A percentile compares a stretch with the other conserved stretches of the same genome.
phyloP scores from a whole-genome alignment of 2,329 filamentous ascomycete genomes.

The Colletotrichum sp. region DNA sequence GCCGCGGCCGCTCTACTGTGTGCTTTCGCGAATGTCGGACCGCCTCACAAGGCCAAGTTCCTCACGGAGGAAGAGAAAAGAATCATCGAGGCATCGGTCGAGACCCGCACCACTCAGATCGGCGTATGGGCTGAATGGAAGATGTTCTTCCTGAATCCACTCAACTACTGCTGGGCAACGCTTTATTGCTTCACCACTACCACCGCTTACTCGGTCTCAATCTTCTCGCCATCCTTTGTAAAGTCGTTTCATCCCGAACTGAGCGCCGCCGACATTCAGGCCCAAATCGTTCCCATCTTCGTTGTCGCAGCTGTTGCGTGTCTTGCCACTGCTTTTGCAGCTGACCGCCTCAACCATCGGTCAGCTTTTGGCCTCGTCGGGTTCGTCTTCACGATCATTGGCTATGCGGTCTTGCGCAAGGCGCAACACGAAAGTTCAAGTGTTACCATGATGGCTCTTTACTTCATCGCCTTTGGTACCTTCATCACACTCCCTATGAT shows the following conservation, averaged over 20 bases:
- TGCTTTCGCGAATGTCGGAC: conserved; percentile 10
- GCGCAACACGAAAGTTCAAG: not conserved
- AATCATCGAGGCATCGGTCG: not conserved
- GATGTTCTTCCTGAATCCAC: conserved; percentile 20
- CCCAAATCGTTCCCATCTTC: conserved; percentile 23
- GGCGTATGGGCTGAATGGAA: conserved; percentile 16
- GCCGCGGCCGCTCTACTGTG: conserved; percentile 27
- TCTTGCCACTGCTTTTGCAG: conserved; percentile 6
- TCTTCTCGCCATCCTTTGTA: conserved; percentile 24
- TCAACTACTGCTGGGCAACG: conserved; percentile 22
- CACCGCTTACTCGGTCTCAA: conserved; percentile 22
- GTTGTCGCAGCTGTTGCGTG: conserved; percentile 20
- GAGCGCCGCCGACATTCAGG: conserved; percentile 16
- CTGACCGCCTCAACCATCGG: conserved; percentile 23
- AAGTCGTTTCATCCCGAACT: conserved; percentile 18
- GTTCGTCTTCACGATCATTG: conserved; percentile 15
- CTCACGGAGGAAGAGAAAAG: conserved; percentile 16
- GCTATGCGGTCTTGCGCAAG: conserved; percentile 12
- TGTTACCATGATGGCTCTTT: conserved; percentile 23
- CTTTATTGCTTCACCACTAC: conserved; percentile 23
- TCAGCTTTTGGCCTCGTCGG: conserved; percentile 19
- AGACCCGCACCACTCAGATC: not conserved
- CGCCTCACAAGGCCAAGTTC: conserved; percentile 19
- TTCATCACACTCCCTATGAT: conserved; percentile 23
- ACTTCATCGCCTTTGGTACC: conserved; percentile 21